Evolutionary conservation across 2,329 filamentous ascomycete genomes (phyloP).

Genomic region (Fonsecaea monophora): DNA sequence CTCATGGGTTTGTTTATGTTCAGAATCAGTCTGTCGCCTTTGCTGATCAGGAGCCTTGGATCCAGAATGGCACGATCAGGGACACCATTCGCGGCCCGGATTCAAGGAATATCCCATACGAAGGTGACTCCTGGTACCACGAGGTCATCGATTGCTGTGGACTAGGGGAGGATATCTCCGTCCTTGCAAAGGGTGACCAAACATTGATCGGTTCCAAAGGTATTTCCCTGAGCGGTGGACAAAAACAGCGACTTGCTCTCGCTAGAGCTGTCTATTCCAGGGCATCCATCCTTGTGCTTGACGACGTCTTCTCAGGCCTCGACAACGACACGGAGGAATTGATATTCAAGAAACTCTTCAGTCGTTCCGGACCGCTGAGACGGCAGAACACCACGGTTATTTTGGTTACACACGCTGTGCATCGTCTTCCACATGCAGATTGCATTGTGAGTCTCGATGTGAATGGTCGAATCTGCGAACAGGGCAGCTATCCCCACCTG

Average conservation of each 20-base stretch:
- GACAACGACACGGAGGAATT: conserved; percentile 58
- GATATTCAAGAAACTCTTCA: conserved; percentile 57
- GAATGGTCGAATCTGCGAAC: conserved; percentile 50
- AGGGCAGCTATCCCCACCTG: conserved; percentile 50
- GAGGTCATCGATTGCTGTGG: conserved; percentile 41
- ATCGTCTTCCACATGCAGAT: conserved; percentile 52
- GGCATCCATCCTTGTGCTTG: conserved; percentile 56
- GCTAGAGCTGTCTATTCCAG: conserved; percentile 60
- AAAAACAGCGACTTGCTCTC: conserved; percentile 49
- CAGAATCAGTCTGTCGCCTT: conserved; percentile 31
- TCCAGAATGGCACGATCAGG: conserved; percentile 37
- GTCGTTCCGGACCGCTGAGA: conserved; percentile 54
- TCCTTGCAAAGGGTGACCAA: conserved; percentile 37
- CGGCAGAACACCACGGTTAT: conserved; percentile 50
- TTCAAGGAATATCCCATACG: conserved; percentile 20
- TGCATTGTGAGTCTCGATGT: conserved; percentile 51
- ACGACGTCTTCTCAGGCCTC: conserved; percentile 61
- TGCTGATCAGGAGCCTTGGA: conserved; percentile 39
- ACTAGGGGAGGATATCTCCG: conserved; percentile 39
- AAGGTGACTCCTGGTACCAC: conserved; percentile 41
- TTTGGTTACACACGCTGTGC: conserved; percentile 45
- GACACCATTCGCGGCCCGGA: conserved; percentile 40
- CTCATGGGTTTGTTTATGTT: conserved; percentile 33
- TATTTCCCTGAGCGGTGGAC: conserved; percentile 42
- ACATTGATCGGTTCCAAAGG: conserved; percentile 41